Percentiles rank a stretch among this genome's conserved stretches.
phyloP scores from a whole-genome alignment of 768 basidiomycete genomes.

The Serpula lacrymans region DNA sequence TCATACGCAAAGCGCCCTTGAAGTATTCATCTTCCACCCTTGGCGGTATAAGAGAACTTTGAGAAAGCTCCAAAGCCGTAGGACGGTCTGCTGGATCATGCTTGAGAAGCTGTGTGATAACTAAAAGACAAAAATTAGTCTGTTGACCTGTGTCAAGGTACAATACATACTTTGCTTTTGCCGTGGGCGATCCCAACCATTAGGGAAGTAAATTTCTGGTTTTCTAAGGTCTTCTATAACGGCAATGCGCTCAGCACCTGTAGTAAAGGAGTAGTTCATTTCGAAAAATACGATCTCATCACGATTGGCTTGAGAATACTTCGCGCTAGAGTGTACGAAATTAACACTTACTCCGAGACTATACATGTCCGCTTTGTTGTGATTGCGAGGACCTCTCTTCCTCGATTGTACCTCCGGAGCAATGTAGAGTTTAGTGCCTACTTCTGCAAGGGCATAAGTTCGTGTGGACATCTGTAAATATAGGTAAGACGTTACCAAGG shows the following conservation, averaged over 20 bases:
- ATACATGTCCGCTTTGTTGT: constrained; percentile 91
- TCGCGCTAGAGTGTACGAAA: background rate
- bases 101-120: constrained; percentile 76
- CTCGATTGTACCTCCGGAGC: constrained; percentile 83
- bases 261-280: constrained; percentile 86
- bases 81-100: constrained; percentile 81
- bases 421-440: constrained; percentile 89
- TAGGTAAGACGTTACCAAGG: constrained; percentile 41
- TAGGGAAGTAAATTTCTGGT: constrained; percentile 73
- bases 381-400: constrained; percentile 64
- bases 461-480: background rate
- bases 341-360: constrained; percentile 71
- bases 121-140: constrained; percentile 31
- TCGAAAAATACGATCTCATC: constrained; percentile 92
- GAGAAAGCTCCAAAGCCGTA: constrained; percentile 77
- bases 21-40: constrained; percentile 84
- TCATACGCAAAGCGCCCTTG: constrained; percentile 71
- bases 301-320: background rate
- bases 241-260: constrained; percentile 77
- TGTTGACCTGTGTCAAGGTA: background rate
- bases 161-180: constrained; percentile 66
- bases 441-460: constrained; percentile 46
- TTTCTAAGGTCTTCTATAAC: constrained; percentile 79
- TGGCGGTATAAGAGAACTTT: constrained; percentile 72
- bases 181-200: constrained; percentile 63